These are phyloP conservation scores for Pichia eremophila DNA, from an alignment of 805 yeast species.

Conservation along the genomic window DNA sequence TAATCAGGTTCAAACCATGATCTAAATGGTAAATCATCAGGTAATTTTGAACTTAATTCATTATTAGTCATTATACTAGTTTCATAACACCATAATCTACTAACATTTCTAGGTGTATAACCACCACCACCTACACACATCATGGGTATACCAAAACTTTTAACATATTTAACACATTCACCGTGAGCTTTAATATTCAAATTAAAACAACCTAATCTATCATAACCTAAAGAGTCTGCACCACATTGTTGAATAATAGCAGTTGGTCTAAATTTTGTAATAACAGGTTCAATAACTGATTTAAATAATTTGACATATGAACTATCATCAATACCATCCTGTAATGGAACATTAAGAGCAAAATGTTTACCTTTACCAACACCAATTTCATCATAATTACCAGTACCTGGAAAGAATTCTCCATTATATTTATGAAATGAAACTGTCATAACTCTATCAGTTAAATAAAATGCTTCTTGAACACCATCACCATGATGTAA, in stretches of 20 bases:
- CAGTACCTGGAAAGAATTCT: slow-evolving; percentile 96
- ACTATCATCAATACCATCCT: slow-evolving; percentile 94
- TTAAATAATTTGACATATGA: slow-evolving; percentile 68
- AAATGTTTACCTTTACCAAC: slow-evolving; percentile 82
- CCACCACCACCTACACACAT: slow-evolving; percentile 97
- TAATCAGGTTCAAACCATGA: slow-evolving; percentile 87
- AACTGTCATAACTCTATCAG: slow-evolving; percentile 94
- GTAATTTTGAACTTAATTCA: slow-evolving; percentile 64
- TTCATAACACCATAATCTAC: slow-evolving; percentile 92
- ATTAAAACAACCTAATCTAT: slow-evolving; percentile 89
- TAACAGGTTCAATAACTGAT: slow-evolving; percentile 82
- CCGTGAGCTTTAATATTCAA: slow-evolving; percentile 90
- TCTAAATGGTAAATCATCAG: slow-evolving; percentile 65
- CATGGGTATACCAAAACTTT: slow-evolving; percentile 83
- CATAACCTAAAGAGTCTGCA: slow-evolving; percentile 91
- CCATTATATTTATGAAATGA: slow-evolving; percentile 92
- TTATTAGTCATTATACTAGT: slow-evolving; percentile 83
- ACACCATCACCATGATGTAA: slow-evolving; percentile 98
- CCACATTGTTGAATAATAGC: slow-evolving; percentile 96
- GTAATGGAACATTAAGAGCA: slow-evolving; percentile 82
- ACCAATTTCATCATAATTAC: slow-evolving; percentile 83
- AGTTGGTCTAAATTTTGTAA: slow-evolving; percentile 85
- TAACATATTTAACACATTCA: slow-evolving; percentile 84
- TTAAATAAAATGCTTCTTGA: slow-evolving; percentile 90
- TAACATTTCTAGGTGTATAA: slow-evolving; percentile 91